These are phyloP conservation scores for Parietaria judaica DNA, from an alignment of 306 rosid species.

Conservation along the genomic window DNA sequence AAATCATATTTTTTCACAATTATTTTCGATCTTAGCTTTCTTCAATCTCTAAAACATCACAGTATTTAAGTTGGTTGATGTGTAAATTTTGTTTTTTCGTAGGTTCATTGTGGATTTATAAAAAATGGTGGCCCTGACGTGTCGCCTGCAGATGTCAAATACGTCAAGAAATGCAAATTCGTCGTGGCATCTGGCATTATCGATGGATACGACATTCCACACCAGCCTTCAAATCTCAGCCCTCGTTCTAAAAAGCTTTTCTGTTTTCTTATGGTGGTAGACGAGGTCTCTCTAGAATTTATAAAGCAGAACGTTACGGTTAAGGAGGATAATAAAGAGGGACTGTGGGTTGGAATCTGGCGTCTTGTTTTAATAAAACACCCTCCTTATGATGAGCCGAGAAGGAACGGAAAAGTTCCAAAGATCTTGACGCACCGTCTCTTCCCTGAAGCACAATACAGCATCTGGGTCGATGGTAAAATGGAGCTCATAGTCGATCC, in stretches of 20 bases:
- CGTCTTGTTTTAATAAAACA: constrained; percentile 71
- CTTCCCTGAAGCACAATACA: constrained; percentile 83
- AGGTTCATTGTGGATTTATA: constrained; percentile 96
- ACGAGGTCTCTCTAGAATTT: constrained; percentile 67
- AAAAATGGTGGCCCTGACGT: constrained; percentile 83
- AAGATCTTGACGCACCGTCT: constrained; percentile 84
- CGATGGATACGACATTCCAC: constrained; percentile 89
- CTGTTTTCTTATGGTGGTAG: constrained; percentile 95
- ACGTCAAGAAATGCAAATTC: constrained; percentile 81
- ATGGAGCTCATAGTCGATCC: constrained; percentile 98
- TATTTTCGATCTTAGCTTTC: neutral
- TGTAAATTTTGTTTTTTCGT: constrained; percentile 14
- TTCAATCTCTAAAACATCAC: too few species aligned
- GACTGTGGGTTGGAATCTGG: constrained; percentile 95
- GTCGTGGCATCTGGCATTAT: constrained; percentile 96
- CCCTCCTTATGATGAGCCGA: constrained; percentile 96
- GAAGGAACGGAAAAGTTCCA: constrained; percentile 95
- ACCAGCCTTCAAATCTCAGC: constrained; percentile 81
- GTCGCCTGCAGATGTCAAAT: constrained; percentile 49
- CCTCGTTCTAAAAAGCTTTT: constrained; percentile 66
- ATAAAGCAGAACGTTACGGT: constrained; percentile 69
- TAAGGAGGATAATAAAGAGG: constrained; percentile 54
- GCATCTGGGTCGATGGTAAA: constrained; percentile 98
- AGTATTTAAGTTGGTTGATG: constrained; percentile 5
- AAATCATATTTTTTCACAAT: neutral